Percentiles rank a stretch among this genome's conserved stretches.
Conservation (phyloP, 441 rosid genomes). For the Pelargonium fulgidum region DNA sequence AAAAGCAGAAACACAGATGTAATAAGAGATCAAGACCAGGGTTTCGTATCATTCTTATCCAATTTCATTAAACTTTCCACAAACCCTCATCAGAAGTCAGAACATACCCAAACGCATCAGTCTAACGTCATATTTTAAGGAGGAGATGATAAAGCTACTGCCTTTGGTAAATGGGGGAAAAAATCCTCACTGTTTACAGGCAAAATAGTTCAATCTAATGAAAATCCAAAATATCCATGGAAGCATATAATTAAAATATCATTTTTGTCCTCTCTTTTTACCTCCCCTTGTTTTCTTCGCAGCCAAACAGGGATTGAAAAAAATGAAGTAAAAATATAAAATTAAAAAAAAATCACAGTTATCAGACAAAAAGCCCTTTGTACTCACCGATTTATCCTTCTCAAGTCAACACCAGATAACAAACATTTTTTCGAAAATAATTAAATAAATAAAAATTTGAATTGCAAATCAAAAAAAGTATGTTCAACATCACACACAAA, state of each 20-base stretch:
- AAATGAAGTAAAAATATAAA: not conserved
- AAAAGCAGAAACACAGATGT: not conserved
- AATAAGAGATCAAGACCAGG: not conserved
- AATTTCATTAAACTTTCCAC: too few species aligned
- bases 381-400: not conserved
- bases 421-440: not conserved
- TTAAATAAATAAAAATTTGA: not conserved
- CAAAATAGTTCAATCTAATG: not conserved
- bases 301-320: slow-evolving; percentile 7
- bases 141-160: too few species aligned
- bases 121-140: too few species aligned
- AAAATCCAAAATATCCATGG: not conserved
- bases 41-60: too few species aligned
- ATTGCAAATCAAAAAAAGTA: not conserved
- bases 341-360: not conserved
- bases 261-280: not conserved
- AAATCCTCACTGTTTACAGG: not conserved
- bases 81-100: too few species aligned
- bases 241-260: not conserved
- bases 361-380: not conserved
- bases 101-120: too few species aligned
- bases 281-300: slow-evolving; percentile 1
- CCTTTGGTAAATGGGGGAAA: too few species aligned
- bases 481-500: not conserved
- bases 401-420: not conserved